A percentile compares a stretch with the other conserved stretches of the same genome.
Evolutionary conservation across 208 protist genomes (phyloP).

Genomic region (Trypanosoma platydactyli): DNA sequence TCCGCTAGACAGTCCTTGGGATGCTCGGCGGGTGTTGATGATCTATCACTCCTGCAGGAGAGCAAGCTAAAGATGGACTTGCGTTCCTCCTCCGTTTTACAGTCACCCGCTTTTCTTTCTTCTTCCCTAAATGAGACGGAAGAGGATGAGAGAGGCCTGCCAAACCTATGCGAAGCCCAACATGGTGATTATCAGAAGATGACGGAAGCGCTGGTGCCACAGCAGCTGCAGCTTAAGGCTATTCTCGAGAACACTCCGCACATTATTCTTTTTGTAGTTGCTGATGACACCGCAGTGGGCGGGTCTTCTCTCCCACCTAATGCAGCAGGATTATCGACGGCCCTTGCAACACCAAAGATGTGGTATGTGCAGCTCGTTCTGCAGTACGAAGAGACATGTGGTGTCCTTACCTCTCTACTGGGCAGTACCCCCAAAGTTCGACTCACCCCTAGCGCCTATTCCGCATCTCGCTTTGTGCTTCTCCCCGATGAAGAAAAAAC

Average conservation of each 20-base stretch:
- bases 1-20: too few species aligned
- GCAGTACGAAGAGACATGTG: slow-evolving; percentile 4
- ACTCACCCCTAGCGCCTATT: slow-evolving; percentile 3
- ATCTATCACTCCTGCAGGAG: not conserved
- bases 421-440: not conserved
- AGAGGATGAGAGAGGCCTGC: too few species aligned
- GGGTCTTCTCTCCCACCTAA: too few species aligned
- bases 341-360: not conserved
- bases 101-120: too few species aligned
- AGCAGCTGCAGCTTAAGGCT: slow-evolving; percentile 9
- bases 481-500: not conserved
- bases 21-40: not conserved
- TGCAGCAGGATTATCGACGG: not conserved
- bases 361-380: slow-evolving; percentile 21
- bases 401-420: not conserved
- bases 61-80: not conserved
- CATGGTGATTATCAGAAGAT: too few species aligned
- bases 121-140: too few species aligned
- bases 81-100: not conserved
- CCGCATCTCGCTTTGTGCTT: slow-evolving; percentile 21
- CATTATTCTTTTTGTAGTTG: slow-evolving; percentile 11
- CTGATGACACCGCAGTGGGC: not conserved
- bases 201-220: not conserved
- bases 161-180: too few species aligned
- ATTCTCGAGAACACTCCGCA: slow-evolving; percentile 4